A percentile compares a stretch with the other conserved stretches of the same genome.
Conservation (phyloP, 768 basidiomycete genomes). For the Asterophora parasitica region DNA sequence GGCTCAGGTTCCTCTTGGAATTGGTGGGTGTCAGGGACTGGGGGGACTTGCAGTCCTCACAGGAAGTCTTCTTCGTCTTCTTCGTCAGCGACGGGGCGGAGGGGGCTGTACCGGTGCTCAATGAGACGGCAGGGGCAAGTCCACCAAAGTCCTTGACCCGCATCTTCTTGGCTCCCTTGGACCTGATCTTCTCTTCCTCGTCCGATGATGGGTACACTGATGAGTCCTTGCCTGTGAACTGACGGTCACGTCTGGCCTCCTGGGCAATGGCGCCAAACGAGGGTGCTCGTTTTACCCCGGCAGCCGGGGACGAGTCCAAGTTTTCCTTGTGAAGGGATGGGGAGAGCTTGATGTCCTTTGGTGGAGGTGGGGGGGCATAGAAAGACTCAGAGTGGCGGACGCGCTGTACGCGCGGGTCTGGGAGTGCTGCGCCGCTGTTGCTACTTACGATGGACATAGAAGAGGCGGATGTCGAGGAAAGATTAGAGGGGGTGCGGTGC, state of each 20-base stretch:
- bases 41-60: conserved; percentile 14
- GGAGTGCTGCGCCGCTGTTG: conserved; percentile 29
- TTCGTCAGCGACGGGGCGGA: conserved; percentile 16
- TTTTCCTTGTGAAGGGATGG: conserved; percentile 14
- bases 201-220: conserved; percentile 58
- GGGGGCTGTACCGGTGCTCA: conserved; percentile 20
- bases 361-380: conserved; percentile 26
- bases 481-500: conserved; percentile 42
- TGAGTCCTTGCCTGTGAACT: conserved; percentile 23
- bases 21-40: conserved; percentile 22
- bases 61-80: conserved; percentile 19
- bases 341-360: conserved; percentile 25
- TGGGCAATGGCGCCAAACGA: conserved; percentile 45
- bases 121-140: conserved; percentile 18
- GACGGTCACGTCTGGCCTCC: conserved; percentile 20
- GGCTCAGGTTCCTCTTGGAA: conserved; percentile 9
- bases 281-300: conserved; percentile 52
- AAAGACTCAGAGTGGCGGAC: conserved; percentile 48
- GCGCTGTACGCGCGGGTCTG: conserved; percentile 48
- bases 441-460: conserved; percentile 37
- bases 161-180: conserved; percentile 57
- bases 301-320: conserved; percentile 13
- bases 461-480: conserved; percentile 39
- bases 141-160: conserved; percentile 28
- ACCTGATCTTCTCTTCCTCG: conserved; percentile 68